phyloP scores from a whole-genome alignment of 164 flowering plant genomes.

The Piper betle region DNA sequence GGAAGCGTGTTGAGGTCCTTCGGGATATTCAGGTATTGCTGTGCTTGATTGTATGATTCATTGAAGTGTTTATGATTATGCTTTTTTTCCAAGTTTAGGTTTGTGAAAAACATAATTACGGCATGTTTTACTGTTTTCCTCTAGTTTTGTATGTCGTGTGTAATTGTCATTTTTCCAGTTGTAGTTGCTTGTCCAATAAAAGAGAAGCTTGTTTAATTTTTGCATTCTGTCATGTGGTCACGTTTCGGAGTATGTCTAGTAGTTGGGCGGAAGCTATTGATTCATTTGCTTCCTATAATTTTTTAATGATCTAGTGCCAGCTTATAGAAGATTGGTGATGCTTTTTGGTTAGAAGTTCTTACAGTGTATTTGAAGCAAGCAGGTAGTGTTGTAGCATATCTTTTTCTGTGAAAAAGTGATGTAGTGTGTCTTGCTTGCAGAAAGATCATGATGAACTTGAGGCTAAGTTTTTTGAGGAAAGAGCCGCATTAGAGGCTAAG shows the following conservation, averaged over 20 bases:
- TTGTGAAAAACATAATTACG: too few species aligned
- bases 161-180: too few species aligned
- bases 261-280: too few species aligned
- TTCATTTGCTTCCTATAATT: not conserved
- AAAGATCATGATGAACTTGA: constrained; percentile 31
- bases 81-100: not conserved
- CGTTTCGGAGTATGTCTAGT: too few species aligned
- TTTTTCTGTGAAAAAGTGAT: not conserved
- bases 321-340: not conserved
- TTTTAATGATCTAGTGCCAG: not conserved
- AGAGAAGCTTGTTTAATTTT: too few species aligned
- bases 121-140: too few species aligned
- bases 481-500: constrained; percentile 39
- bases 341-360: not conserved
- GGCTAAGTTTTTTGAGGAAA: constrained; percentile 37
- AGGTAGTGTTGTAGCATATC: not conserved
- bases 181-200: too few species aligned
- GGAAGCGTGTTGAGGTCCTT: constrained; percentile 65
- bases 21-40: constrained; percentile 49
- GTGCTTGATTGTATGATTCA: not conserved
- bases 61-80: not conserved
- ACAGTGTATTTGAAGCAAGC: not conserved
- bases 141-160: too few species aligned
- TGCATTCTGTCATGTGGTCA: too few species aligned
- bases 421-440: constrained; percentile 10